phyloP scores from a whole-genome alignment of 768 basidiomycete genomes.

The Suillus alpinus region DNA sequence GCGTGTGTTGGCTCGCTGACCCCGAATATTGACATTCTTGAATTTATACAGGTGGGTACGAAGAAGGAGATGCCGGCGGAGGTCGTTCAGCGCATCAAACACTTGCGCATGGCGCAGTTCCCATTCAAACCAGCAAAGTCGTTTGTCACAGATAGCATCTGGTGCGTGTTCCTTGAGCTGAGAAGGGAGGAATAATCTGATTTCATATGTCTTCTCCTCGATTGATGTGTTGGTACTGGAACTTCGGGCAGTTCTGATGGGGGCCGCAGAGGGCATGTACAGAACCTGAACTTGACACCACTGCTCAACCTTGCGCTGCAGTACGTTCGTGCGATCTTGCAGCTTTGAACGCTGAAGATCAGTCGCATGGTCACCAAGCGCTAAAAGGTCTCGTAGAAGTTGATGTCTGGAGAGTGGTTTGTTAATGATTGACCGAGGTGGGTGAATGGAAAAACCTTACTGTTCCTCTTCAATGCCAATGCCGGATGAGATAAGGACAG shows the following conservation, averaged over 20 bases:
- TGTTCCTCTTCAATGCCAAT: conserved; percentile 19
- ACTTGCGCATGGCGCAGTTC: conserved; percentile 29
- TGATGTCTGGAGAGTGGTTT: background rate
- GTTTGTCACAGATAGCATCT: background rate
- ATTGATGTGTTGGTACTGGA: background rate
- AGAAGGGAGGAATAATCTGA: background rate
- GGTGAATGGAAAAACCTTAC: conserved; percentile 4
- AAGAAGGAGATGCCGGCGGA: conserved; percentile 29
- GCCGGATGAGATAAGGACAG: conserved; percentile 9
- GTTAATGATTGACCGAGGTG: background rate
- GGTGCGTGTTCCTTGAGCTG: background rate
- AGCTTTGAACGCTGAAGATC: conserved; percentile 28
- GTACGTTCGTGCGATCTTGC: conserved; percentile 19
- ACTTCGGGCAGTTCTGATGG: background rate
- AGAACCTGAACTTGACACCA: conserved; percentile 28
- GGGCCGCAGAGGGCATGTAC: conserved; percentile 22
- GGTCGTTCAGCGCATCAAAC: conserved; percentile 22
- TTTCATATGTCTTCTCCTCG: background rate
- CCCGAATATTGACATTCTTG: conserved; percentile 22
- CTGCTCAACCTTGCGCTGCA: conserved; percentile 24
- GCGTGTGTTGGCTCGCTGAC: background rate
- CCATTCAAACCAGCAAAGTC: conserved; percentile 22
- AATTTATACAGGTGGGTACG: conserved; percentile 27
- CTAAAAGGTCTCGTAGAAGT: background rate
- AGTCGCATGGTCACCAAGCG: conserved; percentile 22